Evolutionary conservation across 495 filamentous ascomycete genomes (phyloP).

Genomic region (Staphylotrichum longicolle): DNA sequence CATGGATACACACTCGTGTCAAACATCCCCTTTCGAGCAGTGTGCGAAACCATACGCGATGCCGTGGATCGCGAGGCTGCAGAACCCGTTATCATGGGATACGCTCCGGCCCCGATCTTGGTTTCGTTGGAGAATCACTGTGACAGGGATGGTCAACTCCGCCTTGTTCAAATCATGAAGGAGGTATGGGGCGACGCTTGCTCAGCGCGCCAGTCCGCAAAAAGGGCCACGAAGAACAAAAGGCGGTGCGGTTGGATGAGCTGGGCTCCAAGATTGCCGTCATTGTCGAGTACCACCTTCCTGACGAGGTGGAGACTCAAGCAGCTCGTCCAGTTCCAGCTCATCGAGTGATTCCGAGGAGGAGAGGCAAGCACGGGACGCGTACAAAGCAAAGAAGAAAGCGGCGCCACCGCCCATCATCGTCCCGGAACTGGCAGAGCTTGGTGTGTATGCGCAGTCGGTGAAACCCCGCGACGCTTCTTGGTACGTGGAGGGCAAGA

Average conservation of each 20-base stretch:
- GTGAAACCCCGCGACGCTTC: constrained; percentile 54
- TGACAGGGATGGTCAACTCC: constrained; percentile 42
- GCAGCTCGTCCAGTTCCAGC: constrained; percentile 27
- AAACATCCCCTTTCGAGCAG: constrained; percentile 52
- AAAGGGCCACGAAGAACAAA: constrained; percentile 44
- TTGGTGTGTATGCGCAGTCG: constrained; percentile 57
- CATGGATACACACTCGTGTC: constrained; percentile 56
- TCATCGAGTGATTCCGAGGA: constrained; percentile 42
- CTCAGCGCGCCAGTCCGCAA: constrained; percentile 45
- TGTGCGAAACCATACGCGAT: constrained; percentile 53
- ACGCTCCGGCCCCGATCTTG: constrained; percentile 47
- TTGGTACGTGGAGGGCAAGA: constrained; percentile 42
- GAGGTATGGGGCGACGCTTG: constrained; percentile 52
- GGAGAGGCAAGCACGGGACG: constrained; percentile 38
- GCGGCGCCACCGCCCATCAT: constrained; percentile 37
- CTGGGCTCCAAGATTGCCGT: constrained; percentile 53
- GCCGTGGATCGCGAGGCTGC: constrained; percentile 46
- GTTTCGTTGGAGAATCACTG: constrained; percentile 58
- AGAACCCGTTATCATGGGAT: constrained; percentile 30
- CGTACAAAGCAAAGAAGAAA: constrained; percentile 45
- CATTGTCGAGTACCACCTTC: constrained; percentile 55
- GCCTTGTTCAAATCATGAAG: constrained; percentile 53
- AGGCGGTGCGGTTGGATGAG: constrained; percentile 44
- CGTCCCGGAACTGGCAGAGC: constrained; percentile 52
- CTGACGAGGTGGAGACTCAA: constrained; percentile 39